Evolutionary conservation across 257 asterid species (phyloP).

Genomic region (Scutellaria galericulata): DNA sequence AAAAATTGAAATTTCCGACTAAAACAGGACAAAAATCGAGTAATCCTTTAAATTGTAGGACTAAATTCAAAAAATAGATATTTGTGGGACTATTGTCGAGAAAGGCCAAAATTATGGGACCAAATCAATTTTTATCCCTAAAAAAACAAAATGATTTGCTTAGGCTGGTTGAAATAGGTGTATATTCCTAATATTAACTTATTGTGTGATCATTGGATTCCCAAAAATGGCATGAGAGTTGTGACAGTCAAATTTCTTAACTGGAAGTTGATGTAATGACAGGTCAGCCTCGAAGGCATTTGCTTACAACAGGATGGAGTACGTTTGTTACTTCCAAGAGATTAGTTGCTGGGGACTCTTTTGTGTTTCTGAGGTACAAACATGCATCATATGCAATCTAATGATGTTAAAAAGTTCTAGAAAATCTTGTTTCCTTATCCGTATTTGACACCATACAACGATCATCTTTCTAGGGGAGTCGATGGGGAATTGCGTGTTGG

Average conservation of each 20-base stretch:
- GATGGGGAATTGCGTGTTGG: conserved; percentile 80
- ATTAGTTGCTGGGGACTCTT: conserved; percentile 79
- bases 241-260: background rate
- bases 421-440: background rate
- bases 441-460: background rate
- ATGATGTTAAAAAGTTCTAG: background rate
- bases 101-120: no score
- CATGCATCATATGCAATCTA: background rate
- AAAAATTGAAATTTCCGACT: no score
- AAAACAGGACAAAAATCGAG: no score
- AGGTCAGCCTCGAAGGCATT: conserved; percentile 91
- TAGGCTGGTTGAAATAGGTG: conserved; percentile 15
- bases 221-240: background rate
- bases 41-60: no score
- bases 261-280: conserved; percentile 29
- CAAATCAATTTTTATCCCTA: no score
- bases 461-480: conserved; percentile 54
- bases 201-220: background rate
- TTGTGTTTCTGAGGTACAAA: conserved; percentile 70
- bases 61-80: no score
- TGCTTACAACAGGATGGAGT: conserved; percentile 92
- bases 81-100: no score
- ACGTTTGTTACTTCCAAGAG: conserved; percentile 76
- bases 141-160: no score
- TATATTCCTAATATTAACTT: background rate